These are phyloP conservation scores for Phellinidium pouzarii DNA, from an alignment of 1,284 basidiomycete genomes.

Conservation along the genomic window DNA sequence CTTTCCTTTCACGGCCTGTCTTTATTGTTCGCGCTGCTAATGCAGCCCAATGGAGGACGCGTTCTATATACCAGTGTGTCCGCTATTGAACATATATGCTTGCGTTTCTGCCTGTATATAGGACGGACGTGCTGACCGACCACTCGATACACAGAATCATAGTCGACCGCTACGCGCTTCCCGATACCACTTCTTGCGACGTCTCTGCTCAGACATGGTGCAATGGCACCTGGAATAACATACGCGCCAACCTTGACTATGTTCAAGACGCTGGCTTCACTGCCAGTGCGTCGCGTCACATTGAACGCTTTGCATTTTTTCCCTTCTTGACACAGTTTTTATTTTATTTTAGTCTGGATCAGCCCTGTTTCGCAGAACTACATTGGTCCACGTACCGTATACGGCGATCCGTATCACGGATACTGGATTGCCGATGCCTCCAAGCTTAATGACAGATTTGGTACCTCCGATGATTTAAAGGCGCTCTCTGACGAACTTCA, in stretches of 20 bases:
- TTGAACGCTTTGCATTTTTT: conserved; percentile 13
- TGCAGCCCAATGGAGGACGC: conserved; percentile 34
- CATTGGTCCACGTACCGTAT: conserved; percentile 54
- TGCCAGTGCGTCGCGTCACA: conserved; percentile 49
- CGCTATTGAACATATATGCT: background rate
- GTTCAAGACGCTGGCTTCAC: conserved; percentile 74
- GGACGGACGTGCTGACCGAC: conserved; percentile 1
- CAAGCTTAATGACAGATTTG: conserved; percentile 62
- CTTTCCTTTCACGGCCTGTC: background rate
- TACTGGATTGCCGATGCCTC: conserved; percentile 62
- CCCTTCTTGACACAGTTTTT: conserved; percentile 10
- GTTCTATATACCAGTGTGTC: conserved; percentile 37
- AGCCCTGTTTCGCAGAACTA: conserved; percentile 66
- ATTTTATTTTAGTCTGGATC: conserved; percentile 44
- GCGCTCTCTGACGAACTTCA: conserved; percentile 59
- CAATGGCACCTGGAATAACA: conserved; percentile 72
- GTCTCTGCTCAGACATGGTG: conserved; percentile 56
- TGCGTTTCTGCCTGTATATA: conserved; percentile 7
- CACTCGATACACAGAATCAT: conserved; percentile 42
- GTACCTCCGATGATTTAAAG: conserved; percentile 62
- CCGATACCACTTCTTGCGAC: conserved; percentile 50
- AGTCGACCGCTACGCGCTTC: conserved; percentile 69
- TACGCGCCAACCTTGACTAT: conserved; percentile 70
- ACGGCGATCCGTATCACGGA: conserved; percentile 66
- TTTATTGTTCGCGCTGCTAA: conserved; percentile 26